phyloP scores from a whole-genome alignment of 306 rosid genomes.

The Clitoria ternatea region DNA sequence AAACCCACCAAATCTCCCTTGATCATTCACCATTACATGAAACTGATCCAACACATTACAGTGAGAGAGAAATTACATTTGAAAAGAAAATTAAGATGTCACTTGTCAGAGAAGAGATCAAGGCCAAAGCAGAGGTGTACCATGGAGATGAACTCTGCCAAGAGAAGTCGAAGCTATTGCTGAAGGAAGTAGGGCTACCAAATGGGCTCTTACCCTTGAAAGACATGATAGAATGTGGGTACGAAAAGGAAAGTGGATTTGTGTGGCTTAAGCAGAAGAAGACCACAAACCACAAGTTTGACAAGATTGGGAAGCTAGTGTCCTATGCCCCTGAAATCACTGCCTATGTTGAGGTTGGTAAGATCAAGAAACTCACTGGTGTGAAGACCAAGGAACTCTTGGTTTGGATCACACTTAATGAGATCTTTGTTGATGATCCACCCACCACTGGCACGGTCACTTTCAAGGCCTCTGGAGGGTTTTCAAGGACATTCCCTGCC shows the following conservation, averaged over 20 bases:
- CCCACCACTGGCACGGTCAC: constrained; percentile 73
- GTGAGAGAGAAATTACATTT: not conserved
- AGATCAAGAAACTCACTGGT: constrained; percentile 91
- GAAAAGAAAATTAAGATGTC: constrained; percentile 43
- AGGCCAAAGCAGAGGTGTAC: constrained; percentile 67
- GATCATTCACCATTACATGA: not conserved
- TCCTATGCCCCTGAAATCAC: constrained; percentile 72
- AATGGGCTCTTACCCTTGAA: constrained; percentile 77
- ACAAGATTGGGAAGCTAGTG: constrained; percentile 65
- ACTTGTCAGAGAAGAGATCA: constrained; percentile 46
- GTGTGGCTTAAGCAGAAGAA: constrained; percentile 92
- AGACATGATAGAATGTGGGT: constrained; percentile 83
- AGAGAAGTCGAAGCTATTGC: constrained; percentile 51
- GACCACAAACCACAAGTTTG: constrained; percentile 65
- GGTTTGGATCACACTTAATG: constrained; percentile 65
- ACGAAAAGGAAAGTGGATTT: constrained; percentile 71
- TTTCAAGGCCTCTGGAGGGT: constrained; percentile 55
- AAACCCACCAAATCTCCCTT: not conserved
- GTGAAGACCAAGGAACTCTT: constrained; percentile 85
- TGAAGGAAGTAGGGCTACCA: constrained; percentile 61
- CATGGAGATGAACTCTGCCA: constrained; percentile 66
- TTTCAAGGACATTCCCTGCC: constrained; percentile 58
- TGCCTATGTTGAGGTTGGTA: constrained; percentile 58
- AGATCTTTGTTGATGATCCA: constrained; percentile 66
- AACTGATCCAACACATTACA: not conserved